Evolutionary conservation across 2,329 filamentous ascomycete genomes (phyloP).

Genomic region (Drechslerella stenobrocha): DNA sequence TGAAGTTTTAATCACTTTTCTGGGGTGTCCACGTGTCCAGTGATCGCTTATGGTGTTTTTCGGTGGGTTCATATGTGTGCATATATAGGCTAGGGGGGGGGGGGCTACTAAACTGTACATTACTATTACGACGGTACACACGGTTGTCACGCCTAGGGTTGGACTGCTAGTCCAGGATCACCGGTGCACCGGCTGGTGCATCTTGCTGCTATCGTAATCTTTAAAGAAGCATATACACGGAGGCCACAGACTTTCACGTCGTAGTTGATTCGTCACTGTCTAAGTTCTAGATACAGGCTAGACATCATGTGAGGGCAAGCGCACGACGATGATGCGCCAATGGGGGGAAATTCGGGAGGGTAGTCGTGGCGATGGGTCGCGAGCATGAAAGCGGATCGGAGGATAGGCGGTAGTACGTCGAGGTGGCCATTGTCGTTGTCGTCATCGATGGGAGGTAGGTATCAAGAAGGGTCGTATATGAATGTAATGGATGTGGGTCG

Average conservation of each 20-base stretch:
- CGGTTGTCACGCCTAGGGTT: too few relatives aligned
- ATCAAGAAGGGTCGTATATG: constrained; percentile 3
- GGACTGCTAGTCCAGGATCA: too few relatives aligned
- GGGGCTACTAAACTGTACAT: too few relatives aligned
- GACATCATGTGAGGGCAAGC: constrained; percentile 28
- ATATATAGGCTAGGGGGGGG: too few relatives aligned
- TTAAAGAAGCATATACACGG: too few relatives aligned
- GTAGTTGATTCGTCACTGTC: constrained; percentile 46
- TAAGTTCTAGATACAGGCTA: constrained; percentile 48
- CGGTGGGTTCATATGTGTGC: too few relatives aligned
- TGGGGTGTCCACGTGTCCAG: too few relatives aligned
- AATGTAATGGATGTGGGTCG: constrained; percentile 1
- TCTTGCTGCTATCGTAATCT: too few relatives aligned
- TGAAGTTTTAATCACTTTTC: too few relatives aligned
- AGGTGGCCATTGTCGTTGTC: background rate
- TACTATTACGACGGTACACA: too few relatives aligned
- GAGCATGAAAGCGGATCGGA: constrained; percentile 2
- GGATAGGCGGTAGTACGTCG: constrained; percentile 14
- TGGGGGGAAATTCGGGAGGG: background rate
- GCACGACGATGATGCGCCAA: constrained; percentile 17
- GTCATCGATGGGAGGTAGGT: constrained; percentile 8
- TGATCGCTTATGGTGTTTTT: too few relatives aligned
- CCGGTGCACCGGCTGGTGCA: too few relatives aligned
- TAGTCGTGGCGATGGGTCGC: constrained; percentile 7
- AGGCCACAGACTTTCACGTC: constrained; percentile 25